phyloP scores from a whole-genome alignment of 768 basidiomycete genomes.

The Rhodotorula graminis region DNA sequence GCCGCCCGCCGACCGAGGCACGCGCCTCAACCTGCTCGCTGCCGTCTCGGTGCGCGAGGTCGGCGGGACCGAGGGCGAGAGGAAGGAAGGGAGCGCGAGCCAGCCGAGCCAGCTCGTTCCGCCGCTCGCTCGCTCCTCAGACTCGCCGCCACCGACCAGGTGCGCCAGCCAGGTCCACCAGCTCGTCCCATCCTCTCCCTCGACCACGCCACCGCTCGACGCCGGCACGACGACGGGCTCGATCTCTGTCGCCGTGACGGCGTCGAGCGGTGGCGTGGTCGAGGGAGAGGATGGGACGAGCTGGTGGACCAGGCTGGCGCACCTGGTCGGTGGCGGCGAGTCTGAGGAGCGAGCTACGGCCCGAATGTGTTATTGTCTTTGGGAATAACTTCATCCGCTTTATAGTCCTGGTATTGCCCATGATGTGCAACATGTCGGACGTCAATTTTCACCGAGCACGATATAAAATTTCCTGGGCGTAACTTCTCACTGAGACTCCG shows the following conservation, averaged over 20 bases:
- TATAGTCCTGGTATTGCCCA: no score
- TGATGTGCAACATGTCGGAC: no score
- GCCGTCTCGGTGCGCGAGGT: no score
- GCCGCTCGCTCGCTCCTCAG: background rate
- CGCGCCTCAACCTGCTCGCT: no score
- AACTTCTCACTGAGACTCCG: no score
- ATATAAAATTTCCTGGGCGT: no score
- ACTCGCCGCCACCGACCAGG: background rate
- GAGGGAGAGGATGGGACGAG: background rate
- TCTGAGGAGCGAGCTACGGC: background rate
- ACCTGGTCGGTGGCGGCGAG: background rate
- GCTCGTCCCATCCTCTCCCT: background rate
- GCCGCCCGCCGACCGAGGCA: background rate
- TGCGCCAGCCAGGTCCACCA: constrained; percentile 1
- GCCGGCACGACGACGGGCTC: background rate
- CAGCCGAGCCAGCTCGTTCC: background rate
- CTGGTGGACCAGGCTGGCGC: constrained; percentile 1
- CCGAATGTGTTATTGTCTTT: no score
- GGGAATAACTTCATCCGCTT: no score
- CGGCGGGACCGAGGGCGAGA: no score
- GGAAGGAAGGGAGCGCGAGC: background rate
- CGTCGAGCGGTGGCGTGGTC: no score
- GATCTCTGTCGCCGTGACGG: background rate
- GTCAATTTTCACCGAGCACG: no score
- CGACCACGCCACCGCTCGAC: no score